Base-by-base conservation (phyloP, 2,329 filamentous ascomycete genomes). In the Trichophyton benhamiae region DNA sequence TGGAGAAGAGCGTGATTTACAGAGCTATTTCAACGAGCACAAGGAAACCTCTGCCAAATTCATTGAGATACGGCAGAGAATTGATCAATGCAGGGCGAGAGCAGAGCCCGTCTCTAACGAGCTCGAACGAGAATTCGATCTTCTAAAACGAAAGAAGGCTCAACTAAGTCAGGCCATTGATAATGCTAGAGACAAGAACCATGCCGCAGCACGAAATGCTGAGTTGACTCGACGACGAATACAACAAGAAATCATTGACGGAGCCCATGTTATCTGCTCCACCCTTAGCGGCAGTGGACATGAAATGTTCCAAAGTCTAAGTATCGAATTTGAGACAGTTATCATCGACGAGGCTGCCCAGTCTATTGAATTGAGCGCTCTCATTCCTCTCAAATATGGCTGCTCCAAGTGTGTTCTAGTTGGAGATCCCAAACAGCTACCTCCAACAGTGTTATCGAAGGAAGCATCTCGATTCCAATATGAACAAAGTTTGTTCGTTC, bases 311-410 rank as follows among this genome's bases (percentile, higher is more conserved):
- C 90, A 92, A 74, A 88, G 87, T 67, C 77, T 99, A 61, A 91
- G 89, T 68, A 90, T 99, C 59, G 94, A 99, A 73, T 99, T 99
- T 67, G 94, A 99, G 75, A 97, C 94, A 0, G 94, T 99, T 66
- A 89, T 99, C 67, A 96, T 99, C 65, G 94, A 99, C 69, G 94
- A 99, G 76, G 94, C 94, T 2, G 94, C 94, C 15, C 94, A 99
- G 79, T 99, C 92, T 73, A 95, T 99, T 64, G 94, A 99, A 76
- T 82, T 99, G 70, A 96, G 91, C 70, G 94, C 94, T 11, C 81
- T 99, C 55, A 99, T 99, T 67, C 94, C 94, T 1, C 82, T 99
- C 61, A 99, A 99, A 74, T 99, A 99, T 70, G 92, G 94, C 61
- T 96, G 91, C 74, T 88, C 88, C 63, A 97, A 96, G 76, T 97